phyloP scores from a whole-genome alignment of 23 red algal species.

The Gracilariopsis chorda region DNA sequence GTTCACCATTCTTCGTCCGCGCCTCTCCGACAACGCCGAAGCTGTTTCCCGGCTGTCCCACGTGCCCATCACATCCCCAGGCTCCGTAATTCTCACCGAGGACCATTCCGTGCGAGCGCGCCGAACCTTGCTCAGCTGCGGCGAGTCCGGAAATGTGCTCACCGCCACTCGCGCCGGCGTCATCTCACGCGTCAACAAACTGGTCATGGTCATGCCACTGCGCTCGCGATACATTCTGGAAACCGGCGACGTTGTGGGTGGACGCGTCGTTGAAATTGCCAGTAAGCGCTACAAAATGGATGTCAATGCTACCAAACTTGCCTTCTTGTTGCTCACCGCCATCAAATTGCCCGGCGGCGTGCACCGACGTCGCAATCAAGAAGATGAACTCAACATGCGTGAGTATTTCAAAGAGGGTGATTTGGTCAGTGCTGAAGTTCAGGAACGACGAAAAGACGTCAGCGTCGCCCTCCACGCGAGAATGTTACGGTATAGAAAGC shows the following conservation, averaged over 20 bases:
- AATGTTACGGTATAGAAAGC: constrained; percentile 69
- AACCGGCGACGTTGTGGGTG: constrained; percentile 95
- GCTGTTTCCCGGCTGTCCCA: constrained; percentile 34
- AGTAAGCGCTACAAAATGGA: constrained; percentile 81
- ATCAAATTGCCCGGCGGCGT: constrained; percentile 88
- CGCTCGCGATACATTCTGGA: constrained; percentile 85
- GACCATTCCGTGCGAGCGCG: constrained; percentile 45
- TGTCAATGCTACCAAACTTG: constrained; percentile 78
- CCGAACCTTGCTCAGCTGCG: constrained; percentile 37
- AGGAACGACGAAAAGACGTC: constrained; percentile 87
- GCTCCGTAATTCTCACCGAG: constrained; percentile 44
- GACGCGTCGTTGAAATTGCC: constrained; percentile 75
- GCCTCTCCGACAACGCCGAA: not conserved
- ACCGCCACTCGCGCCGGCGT: constrained; percentile 84
- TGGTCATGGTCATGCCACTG: constrained; percentile 84
- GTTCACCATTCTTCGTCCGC: constrained; percentile 11
- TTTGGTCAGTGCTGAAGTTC: constrained; percentile 90
- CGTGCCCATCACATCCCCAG: constrained; percentile 54
- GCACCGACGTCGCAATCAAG: constrained; percentile 83
- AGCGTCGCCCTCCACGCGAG: constrained; percentile 89
- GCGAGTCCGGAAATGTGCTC: constrained; percentile 31
- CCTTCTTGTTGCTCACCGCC: constrained; percentile 80
- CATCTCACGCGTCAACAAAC: constrained; percentile 93
- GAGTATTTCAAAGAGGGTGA: constrained; percentile 83
- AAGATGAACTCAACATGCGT: constrained; percentile 98